Base-by-base conservation (phyloP, 2,329 filamentous ascomycete species). In the Westerdykella aurantiaca region DNA sequence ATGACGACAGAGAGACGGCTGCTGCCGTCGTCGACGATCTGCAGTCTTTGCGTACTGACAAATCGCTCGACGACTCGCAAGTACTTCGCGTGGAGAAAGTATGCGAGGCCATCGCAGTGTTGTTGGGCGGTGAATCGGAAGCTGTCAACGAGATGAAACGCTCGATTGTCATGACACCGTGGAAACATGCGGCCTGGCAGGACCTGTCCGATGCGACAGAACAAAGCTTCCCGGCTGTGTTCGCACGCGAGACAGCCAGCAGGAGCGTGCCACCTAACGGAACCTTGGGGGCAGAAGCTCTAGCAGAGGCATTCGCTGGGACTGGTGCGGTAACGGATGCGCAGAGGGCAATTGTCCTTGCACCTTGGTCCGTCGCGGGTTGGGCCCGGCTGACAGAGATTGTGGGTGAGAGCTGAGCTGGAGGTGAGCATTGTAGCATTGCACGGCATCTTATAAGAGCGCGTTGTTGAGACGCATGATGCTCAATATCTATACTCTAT, bases 21-120 rank as follows among this genome's bases (percentile, higher is more conserved):
- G 85, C 88, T 43, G 90, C 89, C 0, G 89, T 95, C 0, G 75
- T 81, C 3, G 80, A 85, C 6, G 88, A 95, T 60, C 76, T 98
- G 10, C 77, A 88, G 38, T 73, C 71, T 2, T 74, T 96, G 38
- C 80, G 88, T 25, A 85, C 82, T 0, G 81, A 78, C 41, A 78
- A 85, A 41, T 75, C 75, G 39, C 73, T 89, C 3, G 77, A 75
- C 4, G 72, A 78, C 1, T 66, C 74, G 3, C 82, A 94, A 41
- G 82, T 85, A 48, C 75, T 77, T 3, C 78, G 80, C 41, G 81
- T 96, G 11, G 81, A 87, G 43, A 81, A 84, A 57, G 76, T 97
- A 1, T 71, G 95, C 16, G 77, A 83, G n/a, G 83, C 82, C 0
- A 82, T 95, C 14, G 84, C 86, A 1, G 72, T 77, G 4, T 67